Evolutionary conservation across 345 rosid genomes (phyloP), one percentile per base, ranked within the genome.

Genomic region (Dimocarpus longan): DNA sequence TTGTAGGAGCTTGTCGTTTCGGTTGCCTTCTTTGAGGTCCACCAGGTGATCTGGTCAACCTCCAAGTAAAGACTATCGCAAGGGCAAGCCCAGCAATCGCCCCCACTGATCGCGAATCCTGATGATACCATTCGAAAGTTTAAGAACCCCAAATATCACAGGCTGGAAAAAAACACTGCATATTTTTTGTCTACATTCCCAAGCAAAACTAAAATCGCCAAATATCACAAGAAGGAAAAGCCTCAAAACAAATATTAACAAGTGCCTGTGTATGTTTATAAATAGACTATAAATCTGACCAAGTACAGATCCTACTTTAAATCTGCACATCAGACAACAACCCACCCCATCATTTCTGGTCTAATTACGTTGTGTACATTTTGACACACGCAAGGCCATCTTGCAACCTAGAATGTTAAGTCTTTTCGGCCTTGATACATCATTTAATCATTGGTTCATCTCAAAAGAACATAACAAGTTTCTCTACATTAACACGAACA

Each of bases 81-180:
- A 97, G 90, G 68, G 99, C 98, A 82, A 97, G 89, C 46, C 99
- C 98, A 10, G 95, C 99, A 71, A 94, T 87, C 21, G 99, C 98
- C 71, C 98, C 98, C 74, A 91, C 88, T 11, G 99, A 94, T 70
- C 93, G 80, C 37, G 96, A 86, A 88, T 94, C 98, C 99, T 97
- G 84, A 32, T 2, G 3, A 65, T 26, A 73, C 60, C 76, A 80
- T 19, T 62, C 8, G 22, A 59, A 82, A 8, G 10, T 54, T 5
- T 73, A 21, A 84, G 78, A 87, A 76, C 44, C 54, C 26, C 26
- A 71, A 40, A 66, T 15, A 57, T 64, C 28, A 72, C 46, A 32
- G 68, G 43, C 26, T 9, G 28, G 68, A 37, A 50, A 71, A 52
- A 32, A 2, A 32, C 21, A 69, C 10, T 52, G n/a, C 42, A 10